Evolutionary conservation across 2,329 filamentous ascomycete genomes (phyloP), one percentile per base, ranked within the genome.

Genomic region (Talaromyces sp.): DNA sequence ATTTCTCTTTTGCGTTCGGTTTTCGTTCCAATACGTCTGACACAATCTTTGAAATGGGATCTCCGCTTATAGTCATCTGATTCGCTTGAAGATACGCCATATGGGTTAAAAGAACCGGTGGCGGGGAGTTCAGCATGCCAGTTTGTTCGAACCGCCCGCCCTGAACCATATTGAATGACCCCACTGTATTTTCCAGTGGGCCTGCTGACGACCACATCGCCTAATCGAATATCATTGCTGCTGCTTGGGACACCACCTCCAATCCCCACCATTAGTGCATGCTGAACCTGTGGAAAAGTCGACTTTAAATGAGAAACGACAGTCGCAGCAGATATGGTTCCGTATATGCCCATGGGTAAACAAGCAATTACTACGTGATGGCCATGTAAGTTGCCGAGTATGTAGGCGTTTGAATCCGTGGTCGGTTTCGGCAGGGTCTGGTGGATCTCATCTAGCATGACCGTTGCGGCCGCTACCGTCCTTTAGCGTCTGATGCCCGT

Each of bases 201-300:
- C 17, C 43, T 65, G 54, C 70, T 72, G 3, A 73, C 64, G 6
- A 72, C 71, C 1, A 73, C 65, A 65, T 73, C 71, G 9, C 70
- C 70, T 4, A 72, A 54, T 11, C 67, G 66, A 61, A 72, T 68
- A 54, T 71, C 67, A 33, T 43, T 3, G 1, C n/a, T 27, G 3
- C 60, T 41, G 15, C 22, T 37, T 1, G 67, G 68, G 0, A 67
- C 67, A 0, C 67, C 67, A 1, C 64, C 67, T 43, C 65, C 65
- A 15, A 69, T 62, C 1, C 68, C 68, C 11, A 68, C 68, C 52
- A 68, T 68, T 39, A 67, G 11, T 8, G 37, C 62, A 45, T 67
- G 66, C 54, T 49, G 64, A 35, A 69, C 47, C 27, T n/a, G 63
- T 19, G 25, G 49, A n/a, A 52, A 52, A 7, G 25, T 52, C 2